Percentiles rank a stretch among this genome's conserved stretches.
Conservation (phyloP, 1,284 basidiomycete genomes). For the Apiotrichum siamense region DNA sequence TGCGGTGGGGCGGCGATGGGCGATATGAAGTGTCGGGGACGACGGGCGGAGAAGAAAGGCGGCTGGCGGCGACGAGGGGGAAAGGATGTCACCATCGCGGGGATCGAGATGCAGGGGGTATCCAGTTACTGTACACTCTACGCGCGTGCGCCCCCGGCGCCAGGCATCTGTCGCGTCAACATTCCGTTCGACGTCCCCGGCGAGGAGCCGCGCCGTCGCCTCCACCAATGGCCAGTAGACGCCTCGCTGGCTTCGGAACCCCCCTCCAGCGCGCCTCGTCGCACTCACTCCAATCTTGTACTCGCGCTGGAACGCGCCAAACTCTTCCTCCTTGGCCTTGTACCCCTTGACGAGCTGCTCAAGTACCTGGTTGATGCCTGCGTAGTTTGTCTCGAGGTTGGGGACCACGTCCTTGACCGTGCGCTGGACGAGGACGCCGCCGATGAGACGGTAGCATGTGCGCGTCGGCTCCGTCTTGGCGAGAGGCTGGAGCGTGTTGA, state of each 20-base stretch:
- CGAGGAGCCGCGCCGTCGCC: too few species aligned
- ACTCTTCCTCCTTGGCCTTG: conserved; percentile 77
- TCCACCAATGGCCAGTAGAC: too few species aligned
- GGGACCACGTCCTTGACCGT: conserved; percentile 95
- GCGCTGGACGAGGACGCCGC: conserved; percentile 90
- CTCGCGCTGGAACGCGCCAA: conserved; percentile 73
- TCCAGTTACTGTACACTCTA: conserved; percentile 5
- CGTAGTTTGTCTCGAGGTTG: conserved; percentile 72
- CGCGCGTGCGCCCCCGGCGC: too few species aligned
- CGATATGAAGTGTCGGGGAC: not conserved
- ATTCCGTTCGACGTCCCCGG: too few species aligned
- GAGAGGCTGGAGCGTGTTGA: conserved; percentile 67
- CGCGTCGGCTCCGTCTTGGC: conserved; percentile 75
- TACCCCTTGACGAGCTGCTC: conserved; percentile 72
- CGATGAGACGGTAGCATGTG: conserved; percentile 94
- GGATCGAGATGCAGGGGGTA: conserved; percentile 15
- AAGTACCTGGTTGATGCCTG: conserved; percentile 79
- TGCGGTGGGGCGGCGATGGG: not conserved
- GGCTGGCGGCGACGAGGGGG: not conserved
- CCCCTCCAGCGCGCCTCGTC: too few species aligned
- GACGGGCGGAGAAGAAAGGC: too few species aligned
- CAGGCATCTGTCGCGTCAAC: conserved; percentile 15
- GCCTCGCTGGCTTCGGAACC: too few species aligned
- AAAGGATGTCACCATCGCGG: not conserved
- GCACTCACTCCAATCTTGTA: conserved; percentile 61